Percentiles rank a stretch among this genome's conserved stretches.
These are phyloP conservation scores for Warburgia ugandensis DNA, from an alignment of 164 flowering plant genomes.

Conservation along the genomic window DNA sequence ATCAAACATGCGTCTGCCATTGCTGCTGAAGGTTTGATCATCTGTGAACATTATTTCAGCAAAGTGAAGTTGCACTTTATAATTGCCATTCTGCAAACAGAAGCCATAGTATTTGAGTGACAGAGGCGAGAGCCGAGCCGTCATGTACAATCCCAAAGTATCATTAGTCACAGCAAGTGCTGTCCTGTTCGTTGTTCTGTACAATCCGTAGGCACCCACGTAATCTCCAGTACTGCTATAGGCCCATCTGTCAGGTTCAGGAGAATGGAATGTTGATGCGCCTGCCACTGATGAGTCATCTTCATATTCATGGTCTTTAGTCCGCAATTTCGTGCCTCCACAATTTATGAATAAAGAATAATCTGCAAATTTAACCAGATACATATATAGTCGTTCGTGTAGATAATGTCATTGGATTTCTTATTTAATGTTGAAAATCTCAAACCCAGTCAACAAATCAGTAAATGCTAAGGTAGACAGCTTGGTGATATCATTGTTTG, in stretches of 20 bases:
- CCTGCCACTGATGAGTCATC: conserved; percentile 6
- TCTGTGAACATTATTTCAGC: conserved; percentile 64
- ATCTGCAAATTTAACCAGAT: conserved; percentile 26
- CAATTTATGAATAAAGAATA: conserved; percentile 64
- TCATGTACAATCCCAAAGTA: conserved; percentile 25
- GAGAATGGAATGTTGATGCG: neutral
- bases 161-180: neutral
- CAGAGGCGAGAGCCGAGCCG: conserved; percentile 62
- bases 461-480: too few relatives aligned
- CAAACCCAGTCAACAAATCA: too few relatives aligned
- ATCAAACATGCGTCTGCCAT: conserved; percentile 73
- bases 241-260: conserved; percentile 13
- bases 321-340: conserved; percentile 38
- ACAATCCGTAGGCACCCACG: neutral
- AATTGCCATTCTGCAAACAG: conserved; percentile 63
- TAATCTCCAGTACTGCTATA: conserved; percentile 16
- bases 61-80: conserved; percentile 71
- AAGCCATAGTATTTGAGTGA: conserved; percentile 80
- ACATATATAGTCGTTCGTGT: neutral
- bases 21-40: conserved; percentile 37
- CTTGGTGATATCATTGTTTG: too few relatives aligned
- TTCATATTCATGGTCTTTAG: conserved; percentile 1
- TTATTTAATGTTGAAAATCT: too few relatives aligned
- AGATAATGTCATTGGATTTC: conserved; percentile 13
- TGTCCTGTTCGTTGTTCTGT: conserved; percentile 1